Base-by-base conservation (phyloP, 1,284 basidiomycete species). In the Trametes polyzona region DNA sequence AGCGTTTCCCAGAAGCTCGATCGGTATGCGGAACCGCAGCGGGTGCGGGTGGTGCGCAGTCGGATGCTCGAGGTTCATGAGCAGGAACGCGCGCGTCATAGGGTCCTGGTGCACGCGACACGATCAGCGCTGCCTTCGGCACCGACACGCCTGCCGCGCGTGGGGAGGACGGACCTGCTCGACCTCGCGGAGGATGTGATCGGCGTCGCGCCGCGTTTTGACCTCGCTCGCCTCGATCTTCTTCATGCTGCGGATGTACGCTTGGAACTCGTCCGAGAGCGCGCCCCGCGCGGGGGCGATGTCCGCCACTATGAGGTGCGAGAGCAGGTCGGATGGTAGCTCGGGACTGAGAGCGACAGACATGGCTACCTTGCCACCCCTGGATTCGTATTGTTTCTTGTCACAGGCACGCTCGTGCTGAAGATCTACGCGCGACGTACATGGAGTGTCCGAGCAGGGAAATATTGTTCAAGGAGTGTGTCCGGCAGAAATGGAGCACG, bases 361-460 rank as follows among this genome's bases (percentile, higher is more conserved):
- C 91, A 93, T 93, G 0, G 88, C 90, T 1, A 86, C 90, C 72
- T 96, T 96, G 12, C 94, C 94, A 55, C 94, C 93, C 90, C 90
- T 93, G 58, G 2, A 1, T 50, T n/a, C 37, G 24, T 11, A 52
- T 2, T 29, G n/a, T n/a, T 4, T 12, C 16, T 3, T 3, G 4
- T 17, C 19, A 32, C n/a, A n/a, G n/a, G n/a, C n/a, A n/a, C n/a
- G n/a, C n/a, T n/a, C n/a, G 14, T 41, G 2, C 41, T 27, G 16
- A 8, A 29, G 30, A 9, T 42, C 14, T 35, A 33, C 33, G 21
- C 14, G 44, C 47, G 32, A 73, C 84, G 43, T 66, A 91, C 92
- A 95, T 93, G 2, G 92, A 95, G 67, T 95, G 93, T 0, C 93
- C 94, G 7, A 94, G 76, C 2, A 95, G 78, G 0, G 86, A 81